phyloP scores from a whole-genome alignment of 345 rosid species.

The Gossypium australe region DNA sequence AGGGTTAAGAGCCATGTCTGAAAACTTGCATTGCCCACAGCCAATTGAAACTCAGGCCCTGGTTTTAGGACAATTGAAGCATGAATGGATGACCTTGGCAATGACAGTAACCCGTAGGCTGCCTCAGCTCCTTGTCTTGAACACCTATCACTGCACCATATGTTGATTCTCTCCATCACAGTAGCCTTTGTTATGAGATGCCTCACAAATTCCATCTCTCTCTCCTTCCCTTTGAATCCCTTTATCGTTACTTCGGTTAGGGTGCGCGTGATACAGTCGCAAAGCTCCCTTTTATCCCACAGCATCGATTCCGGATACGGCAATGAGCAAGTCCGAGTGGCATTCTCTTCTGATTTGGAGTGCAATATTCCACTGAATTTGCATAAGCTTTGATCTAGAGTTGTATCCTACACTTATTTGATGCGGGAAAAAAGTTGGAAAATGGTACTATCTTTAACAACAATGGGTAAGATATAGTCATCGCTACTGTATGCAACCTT shows the following conservation, averaged over 20 bases:
- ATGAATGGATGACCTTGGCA: slow-evolving; percentile 13
- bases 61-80: not conserved
- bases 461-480: too few species aligned
- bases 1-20: not conserved
- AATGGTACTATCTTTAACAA: too few species aligned
- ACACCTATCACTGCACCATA: not conserved
- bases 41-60: not conserved
- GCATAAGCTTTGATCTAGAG: not conserved
- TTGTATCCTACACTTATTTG: too few species aligned
- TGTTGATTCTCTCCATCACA: not conserved
- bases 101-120: not conserved
- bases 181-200: slow-evolving; percentile 1
- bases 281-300: slow-evolving; percentile 6
- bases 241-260: not conserved
- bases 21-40: not conserved
- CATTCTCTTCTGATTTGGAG: not conserved
- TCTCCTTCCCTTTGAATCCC: not conserved
- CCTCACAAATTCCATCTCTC: not conserved
- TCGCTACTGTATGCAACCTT: not conserved
- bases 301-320: not conserved
- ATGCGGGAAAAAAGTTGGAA: too few species aligned
- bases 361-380: not conserved
- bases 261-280: not conserved
- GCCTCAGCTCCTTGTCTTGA: slow-evolving; percentile 6
- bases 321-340: not conserved